Percentiles rank a stretch among this genome's conserved stretches.
Evolutionary conservation across 2,329 filamentous ascomycete species (phyloP).

Genomic region (Metarhizium album): DNA sequence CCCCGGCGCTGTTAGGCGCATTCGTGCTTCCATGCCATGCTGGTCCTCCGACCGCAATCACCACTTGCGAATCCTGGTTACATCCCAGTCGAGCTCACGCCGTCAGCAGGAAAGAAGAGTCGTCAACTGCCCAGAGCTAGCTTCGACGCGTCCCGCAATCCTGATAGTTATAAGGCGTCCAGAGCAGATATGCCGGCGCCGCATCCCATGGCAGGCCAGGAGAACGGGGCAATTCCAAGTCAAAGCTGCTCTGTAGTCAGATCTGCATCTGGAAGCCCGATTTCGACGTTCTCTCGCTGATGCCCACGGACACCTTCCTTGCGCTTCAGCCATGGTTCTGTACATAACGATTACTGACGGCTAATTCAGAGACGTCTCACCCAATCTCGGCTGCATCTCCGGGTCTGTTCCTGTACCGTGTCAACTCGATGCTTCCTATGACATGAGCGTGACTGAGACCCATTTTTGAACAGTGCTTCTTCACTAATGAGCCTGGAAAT

Average conservation of each 20-base stretch:
- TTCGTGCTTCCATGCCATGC: not conserved
- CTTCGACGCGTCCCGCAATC: not conserved
- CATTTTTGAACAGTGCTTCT: not conserved
- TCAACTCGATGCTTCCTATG: not conserved
- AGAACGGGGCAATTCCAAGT: too few relatives aligned
- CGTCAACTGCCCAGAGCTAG: not conserved
- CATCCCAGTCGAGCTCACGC: not conserved
- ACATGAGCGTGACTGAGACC: not conserved
- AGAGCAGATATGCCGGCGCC: too few relatives aligned
- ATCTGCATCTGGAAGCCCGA: too few relatives aligned
- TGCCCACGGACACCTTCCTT: too few relatives aligned
- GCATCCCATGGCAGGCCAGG: too few relatives aligned
- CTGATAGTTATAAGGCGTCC: too few relatives aligned
- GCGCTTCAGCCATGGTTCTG: too few relatives aligned
- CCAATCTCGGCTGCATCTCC: constrained; percentile 7
- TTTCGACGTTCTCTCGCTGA: too few relatives aligned
- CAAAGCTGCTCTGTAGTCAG: too few relatives aligned
- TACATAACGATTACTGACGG: too few relatives aligned
- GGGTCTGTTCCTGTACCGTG: not conserved
- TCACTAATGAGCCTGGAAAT: not conserved
- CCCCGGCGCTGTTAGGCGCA: not conserved
- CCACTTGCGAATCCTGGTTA: not conserved
- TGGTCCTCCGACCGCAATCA: not conserved
- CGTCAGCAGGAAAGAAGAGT: not conserved
- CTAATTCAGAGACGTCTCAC: not conserved